phyloP scores from a whole-genome alignment of 768 basidiomycete species.

The Mycena rosella region DNA sequence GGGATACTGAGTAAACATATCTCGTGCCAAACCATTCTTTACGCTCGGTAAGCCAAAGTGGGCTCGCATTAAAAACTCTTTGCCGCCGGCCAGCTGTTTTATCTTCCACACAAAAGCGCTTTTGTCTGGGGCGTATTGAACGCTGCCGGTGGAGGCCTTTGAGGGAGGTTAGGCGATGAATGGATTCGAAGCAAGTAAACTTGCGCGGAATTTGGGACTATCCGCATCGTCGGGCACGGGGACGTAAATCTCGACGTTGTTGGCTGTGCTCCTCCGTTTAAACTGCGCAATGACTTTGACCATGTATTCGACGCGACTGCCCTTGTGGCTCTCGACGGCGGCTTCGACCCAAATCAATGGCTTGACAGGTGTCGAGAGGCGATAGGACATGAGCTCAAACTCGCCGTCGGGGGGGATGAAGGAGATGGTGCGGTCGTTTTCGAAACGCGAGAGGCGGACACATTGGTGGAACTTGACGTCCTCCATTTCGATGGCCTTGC shows the following conservation, averaged over 20 bases:
- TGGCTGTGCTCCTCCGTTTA: conserved; percentile 95
- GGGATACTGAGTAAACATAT: background rate
- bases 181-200: conserved; percentile 41
- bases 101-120: conserved; percentile 99
- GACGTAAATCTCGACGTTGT: conserved; percentile 98
- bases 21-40: conserved; percentile 78
- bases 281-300: conserved; percentile 98
- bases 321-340: conserved; percentile 92
- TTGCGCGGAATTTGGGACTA: conserved; percentile 94
- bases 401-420: conserved; percentile 99
- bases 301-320: conserved; percentile 95
- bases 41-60: conserved; percentile 98
- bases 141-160: conserved; percentile 94
- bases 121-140: conserved; percentile 98
- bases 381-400: conserved; percentile 98
- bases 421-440: conserved; percentile 98
- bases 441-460: conserved; percentile 95
- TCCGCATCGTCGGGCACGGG: conserved; percentile 99
- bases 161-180: background rate
- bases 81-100: conserved; percentile 95
- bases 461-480: conserved; percentile 99
- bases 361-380: conserved; percentile 96
- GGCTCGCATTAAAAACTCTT: conserved; percentile 98
- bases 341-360: conserved; percentile 99
- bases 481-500: conserved; percentile 99